Evolutionary conservation across 2,329 filamentous ascomycete genomes (phyloP).

Genomic region (Podosphaera leucotricha): DNA sequence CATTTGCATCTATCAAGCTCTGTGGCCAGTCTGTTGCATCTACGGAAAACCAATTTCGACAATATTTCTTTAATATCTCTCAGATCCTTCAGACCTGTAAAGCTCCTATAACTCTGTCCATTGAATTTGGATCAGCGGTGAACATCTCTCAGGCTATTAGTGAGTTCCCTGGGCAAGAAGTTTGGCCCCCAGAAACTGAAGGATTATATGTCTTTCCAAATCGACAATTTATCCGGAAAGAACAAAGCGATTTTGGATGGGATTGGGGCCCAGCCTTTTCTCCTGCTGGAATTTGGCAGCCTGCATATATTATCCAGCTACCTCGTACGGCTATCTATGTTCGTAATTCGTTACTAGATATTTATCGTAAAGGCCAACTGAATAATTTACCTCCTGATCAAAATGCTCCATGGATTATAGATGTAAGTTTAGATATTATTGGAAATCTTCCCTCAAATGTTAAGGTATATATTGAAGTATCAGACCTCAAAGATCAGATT

Average conservation of each 20-base stretch:
- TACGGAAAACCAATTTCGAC: constrained; percentile 38
- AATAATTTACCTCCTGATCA: constrained; percentile 35
- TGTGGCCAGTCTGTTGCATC: constrained; percentile 29
- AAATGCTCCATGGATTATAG: constrained; percentile 31
- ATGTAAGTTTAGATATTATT: constrained; percentile 33
- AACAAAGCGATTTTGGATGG: constrained; percentile 41
- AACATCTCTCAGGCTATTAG: constrained; percentile 29
- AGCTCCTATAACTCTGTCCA: constrained; percentile 18
- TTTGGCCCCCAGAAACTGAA: constrained; percentile 26
- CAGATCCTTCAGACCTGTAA: constrained; percentile 21
- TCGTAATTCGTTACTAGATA: constrained; percentile 30
- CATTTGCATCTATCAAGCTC: constrained; percentile 30
- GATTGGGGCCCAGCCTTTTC: constrained; percentile 37
- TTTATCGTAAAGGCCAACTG: constrained; percentile 32
- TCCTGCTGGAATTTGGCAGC: constrained; percentile 39
- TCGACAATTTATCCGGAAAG: constrained; percentile 32
- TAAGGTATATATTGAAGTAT: constrained; percentile 23
- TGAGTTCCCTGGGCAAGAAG: constrained; percentile 17
- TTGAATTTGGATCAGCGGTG: constrained; percentile 34
- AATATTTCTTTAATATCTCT: constrained; percentile 35
- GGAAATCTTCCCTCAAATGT: constrained; percentile 23
- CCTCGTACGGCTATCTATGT: constrained; percentile 21
- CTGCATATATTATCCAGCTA: constrained; percentile 31
- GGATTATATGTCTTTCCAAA: constrained; percentile 27
- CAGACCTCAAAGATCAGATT: constrained; percentile 19